These are phyloP conservation scores for Scortechinia acanthostroma DNA, from an alignment of 2,329 filamentous ascomycete species.

Conservation along the genomic window DNA sequence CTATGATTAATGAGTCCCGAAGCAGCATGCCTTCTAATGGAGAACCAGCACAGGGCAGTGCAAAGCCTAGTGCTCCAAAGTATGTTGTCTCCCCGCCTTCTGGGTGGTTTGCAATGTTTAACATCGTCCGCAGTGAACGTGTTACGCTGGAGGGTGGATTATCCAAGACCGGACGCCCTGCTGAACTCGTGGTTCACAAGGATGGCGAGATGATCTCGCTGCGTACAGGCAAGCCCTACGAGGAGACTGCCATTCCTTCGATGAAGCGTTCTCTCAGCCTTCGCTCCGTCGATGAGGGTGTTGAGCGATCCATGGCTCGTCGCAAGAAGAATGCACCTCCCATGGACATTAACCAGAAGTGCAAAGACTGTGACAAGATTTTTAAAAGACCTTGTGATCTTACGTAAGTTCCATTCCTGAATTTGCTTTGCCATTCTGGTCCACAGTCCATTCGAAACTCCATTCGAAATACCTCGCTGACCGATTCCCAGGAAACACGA, in stretches of 20 bases:
- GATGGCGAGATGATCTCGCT: constrained; percentile 53
- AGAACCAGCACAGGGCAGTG: background rate
- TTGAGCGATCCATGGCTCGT: constrained; percentile 62
- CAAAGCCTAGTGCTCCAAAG: too few relatives aligned
- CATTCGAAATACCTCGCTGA: too few relatives aligned
- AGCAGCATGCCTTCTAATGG: constrained; percentile 30
- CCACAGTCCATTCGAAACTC: background rate
- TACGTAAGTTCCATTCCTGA: constrained; percentile 20
- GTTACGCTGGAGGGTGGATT: constrained; percentile 46
- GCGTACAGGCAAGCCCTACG: constrained; percentile 35
- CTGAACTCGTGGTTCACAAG: constrained; percentile 54
- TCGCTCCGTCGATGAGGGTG: constrained; percentile 42
- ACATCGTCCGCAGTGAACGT: background rate
- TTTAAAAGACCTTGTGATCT: constrained; percentile 69
- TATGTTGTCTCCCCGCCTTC: too few relatives aligned
- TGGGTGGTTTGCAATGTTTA: too few relatives aligned
- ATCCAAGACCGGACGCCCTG: constrained; percentile 51
- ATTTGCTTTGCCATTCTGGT: too few relatives aligned
- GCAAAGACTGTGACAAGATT: constrained; percentile 52
- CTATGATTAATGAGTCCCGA: constrained; percentile 46
- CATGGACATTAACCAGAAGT: constrained; percentile 47
- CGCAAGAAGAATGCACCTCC: constrained; percentile 62
- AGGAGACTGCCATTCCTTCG: background rate
- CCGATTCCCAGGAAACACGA: constrained; percentile 55
- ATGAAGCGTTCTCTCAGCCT: constrained; percentile 25